These are phyloP conservation scores for Gossypium schwendimanii DNA, from an alignment of 441 rosid genomes.

Conservation along the genomic window DNA sequence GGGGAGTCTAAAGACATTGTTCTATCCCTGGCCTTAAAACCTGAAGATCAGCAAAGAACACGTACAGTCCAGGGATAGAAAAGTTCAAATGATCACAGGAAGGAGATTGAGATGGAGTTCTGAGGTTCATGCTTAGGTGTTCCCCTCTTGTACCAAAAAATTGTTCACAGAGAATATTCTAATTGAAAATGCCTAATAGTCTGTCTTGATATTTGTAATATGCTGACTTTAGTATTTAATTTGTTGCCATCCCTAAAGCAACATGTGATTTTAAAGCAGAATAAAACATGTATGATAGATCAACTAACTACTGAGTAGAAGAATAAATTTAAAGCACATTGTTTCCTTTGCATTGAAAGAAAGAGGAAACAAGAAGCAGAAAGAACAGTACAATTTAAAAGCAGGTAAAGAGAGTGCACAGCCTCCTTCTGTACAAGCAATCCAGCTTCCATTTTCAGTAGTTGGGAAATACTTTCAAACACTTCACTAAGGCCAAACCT, in stretches of 20 bases:
- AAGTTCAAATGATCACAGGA: not conserved
- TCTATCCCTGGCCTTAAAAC: not conserved
- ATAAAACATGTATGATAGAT: not conserved
- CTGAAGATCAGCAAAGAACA: not conserved
- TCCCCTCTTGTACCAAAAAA: not conserved
- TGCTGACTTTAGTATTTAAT: not conserved
- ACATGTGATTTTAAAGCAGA: not conserved
- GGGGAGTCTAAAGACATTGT: not conserved
- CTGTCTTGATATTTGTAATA: not conserved
- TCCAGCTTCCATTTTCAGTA: slow-evolving; percentile 53
- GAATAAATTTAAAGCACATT: not conserved
- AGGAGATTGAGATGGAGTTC: not conserved
- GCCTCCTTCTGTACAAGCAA: slow-evolving; percentile 58
- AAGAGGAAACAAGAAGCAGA: slow-evolving; percentile 9
- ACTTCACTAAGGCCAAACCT: slow-evolving; percentile 48
- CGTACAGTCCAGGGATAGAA: not conserved
- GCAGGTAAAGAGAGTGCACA: slow-evolving; percentile 50
- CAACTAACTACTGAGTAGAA: not conserved
- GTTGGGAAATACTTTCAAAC: slow-evolving; percentile 48
- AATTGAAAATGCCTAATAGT: not conserved
- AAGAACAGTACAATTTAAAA: slow-evolving; percentile 55
- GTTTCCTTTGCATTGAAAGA: not conserved
- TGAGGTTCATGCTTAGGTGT: not conserved
- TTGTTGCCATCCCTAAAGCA: not conserved
- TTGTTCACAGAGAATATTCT: slow-evolving; percentile 1